Conservation (phyloP, 805 yeast genomes). For the Debaryomyces castellii region DNA sequence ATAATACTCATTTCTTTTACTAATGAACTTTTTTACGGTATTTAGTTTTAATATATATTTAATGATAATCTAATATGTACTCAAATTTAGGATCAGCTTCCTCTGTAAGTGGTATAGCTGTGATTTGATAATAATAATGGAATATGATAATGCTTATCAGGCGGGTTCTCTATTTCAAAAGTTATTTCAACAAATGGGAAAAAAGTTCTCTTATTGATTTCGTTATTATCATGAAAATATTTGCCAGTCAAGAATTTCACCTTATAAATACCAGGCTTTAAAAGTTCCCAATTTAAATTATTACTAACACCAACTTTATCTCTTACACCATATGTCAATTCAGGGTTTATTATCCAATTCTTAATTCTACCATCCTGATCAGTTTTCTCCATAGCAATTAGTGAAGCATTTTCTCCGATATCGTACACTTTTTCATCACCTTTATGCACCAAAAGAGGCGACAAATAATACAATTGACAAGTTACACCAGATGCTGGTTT, state of each 20-base stretch:
- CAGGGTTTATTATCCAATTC: conserved; percentile 58
- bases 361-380: conserved; percentile 79
- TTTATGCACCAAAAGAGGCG: conserved; percentile 21
- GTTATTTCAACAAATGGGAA: conserved; percentile 86
- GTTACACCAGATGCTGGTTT: conserved; percentile 77
- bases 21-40: conserved; percentile 15
- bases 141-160: conserved; percentile 83
- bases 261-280: conserved; percentile 67
- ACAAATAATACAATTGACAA: conserved; percentile 54
- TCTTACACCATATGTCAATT: conserved; percentile 11
- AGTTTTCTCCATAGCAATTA: conserved; percentile 70
- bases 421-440: conserved; percentile 28
- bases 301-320: conserved; percentile 27
- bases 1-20: conserved; percentile 66
- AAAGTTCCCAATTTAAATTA: conserved; percentile 38
- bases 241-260: conserved; percentile 74
- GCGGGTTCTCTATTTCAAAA: conserved; percentile 64
- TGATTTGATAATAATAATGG: conserved; percentile 83
- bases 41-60: conserved; percentile 1
- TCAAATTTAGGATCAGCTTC: conserved; percentile 44
- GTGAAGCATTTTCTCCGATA: conserved; percentile 20
- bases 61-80: not conserved
- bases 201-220: conserved; percentile 49
- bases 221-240: conserved; percentile 46
- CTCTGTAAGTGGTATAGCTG: conserved; percentile 89